Conservation (phyloP, 1,139 yeast species). For the Kazachstania sp. region DNA sequence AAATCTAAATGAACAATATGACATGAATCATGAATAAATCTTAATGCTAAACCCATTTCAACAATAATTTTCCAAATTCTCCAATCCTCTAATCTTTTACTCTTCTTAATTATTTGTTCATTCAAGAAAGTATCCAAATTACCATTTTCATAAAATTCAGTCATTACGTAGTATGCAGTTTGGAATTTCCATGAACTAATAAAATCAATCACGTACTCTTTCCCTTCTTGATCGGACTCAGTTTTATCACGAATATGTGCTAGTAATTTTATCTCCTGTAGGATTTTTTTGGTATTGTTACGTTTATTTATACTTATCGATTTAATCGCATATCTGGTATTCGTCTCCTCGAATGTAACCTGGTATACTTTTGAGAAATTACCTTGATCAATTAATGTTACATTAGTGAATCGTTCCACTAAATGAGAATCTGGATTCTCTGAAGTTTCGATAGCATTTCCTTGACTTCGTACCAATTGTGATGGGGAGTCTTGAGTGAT, state of each 20-base stretch:
- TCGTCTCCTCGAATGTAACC: conserved; percentile 53
- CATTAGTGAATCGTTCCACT: conserved; percentile 60
- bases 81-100: conserved; percentile 67
- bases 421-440: conserved; percentile 39
- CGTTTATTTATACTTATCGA: conserved; percentile 46
- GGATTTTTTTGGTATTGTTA: conserved; percentile 30
- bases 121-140: conserved; percentile 76
- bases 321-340: conserved; percentile 66
- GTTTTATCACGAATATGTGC: conserved; percentile 20
- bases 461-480: neutral
- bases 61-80: conserved; percentile 93
- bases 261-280: conserved; percentile 33
- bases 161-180: conserved; percentile 78
- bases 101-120: conserved; percentile 61
- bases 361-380: conserved; percentile 86
- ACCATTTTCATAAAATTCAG: conserved; percentile 93
- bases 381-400: conserved; percentile 68
- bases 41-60: conserved; percentile 70
- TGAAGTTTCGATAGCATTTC: neutral
- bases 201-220: conserved; percentile 69
- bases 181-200: conserved; percentile 76
- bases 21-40: conserved; percentile 65
- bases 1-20: conserved; percentile 78
- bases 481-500: neutral
- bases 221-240: conserved; percentile 55